phyloP scores from a whole-genome alignment of 345 rosid genomes.

The Boechera stricta region DNA sequence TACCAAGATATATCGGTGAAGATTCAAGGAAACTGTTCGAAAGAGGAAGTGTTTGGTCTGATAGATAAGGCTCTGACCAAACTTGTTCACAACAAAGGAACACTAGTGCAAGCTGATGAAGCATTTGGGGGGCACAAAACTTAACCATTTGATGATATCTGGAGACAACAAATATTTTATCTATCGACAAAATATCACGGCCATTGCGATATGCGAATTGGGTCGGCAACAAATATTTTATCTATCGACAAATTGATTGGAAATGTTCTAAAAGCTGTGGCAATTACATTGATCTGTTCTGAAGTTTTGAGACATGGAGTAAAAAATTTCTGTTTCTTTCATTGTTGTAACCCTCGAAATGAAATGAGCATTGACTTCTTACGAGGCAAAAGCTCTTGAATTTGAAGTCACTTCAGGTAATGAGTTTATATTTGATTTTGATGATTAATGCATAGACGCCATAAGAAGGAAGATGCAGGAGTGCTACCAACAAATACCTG shows the following conservation, averaged over 20 bases:
- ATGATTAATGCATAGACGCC: slow-evolving; percentile 52
- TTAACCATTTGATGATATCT: slow-evolving; percentile 15
- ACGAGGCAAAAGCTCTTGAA: slow-evolving; percentile 8
- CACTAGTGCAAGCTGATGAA: slow-evolving; percentile 40
- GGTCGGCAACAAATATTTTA: not conserved
- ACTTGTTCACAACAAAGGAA: slow-evolving; percentile 48
- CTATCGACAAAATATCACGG: not conserved
- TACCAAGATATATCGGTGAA: slow-evolving; percentile 64
- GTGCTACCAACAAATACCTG: slow-evolving; percentile 62
- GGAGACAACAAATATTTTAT: too few species aligned
- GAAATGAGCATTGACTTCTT: slow-evolving; percentile 12
- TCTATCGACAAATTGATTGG: not conserved
- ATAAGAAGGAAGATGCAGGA: slow-evolving; percentile 67
- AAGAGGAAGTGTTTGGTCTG: slow-evolving; percentile 60
- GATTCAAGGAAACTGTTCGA: slow-evolving; percentile 57
- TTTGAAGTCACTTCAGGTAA: slow-evolving; percentile 2
- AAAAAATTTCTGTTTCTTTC: not conserved
- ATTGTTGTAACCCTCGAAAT: not conserved
- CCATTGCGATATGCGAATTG: not conserved
- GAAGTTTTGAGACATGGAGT: slow-evolving; percentile 2
- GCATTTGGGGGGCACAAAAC: not conserved
- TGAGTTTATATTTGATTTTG: slow-evolving; percentile 48
- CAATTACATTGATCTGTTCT: slow-evolving; percentile 8
- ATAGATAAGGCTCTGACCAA: slow-evolving; percentile 48
- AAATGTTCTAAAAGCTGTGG: not conserved